Evolutionary conservation across 352 stramenopile species (phyloP), one percentile per base, ranked within the genome.

Genomic region (Albugo laibachii): DNA sequence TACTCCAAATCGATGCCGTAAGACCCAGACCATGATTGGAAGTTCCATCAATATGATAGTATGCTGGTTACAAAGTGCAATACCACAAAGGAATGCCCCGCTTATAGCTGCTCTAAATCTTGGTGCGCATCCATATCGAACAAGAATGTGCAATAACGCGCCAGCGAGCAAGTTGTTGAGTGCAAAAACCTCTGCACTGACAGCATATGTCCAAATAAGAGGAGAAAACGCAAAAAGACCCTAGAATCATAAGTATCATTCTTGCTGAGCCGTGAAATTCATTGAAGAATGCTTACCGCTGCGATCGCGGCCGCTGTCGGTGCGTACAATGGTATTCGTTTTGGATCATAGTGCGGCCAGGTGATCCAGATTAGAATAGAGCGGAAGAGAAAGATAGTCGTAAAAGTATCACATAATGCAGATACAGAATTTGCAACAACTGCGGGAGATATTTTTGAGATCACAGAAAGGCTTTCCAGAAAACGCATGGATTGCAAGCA

Each of bases 1-100:
- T 11, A 53, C 59, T 10, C 16, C 13, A 43, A 61, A 50, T 41
- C 63, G 58, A 0, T 61, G 72, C 52, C 54, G 80, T 18, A 95
- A 49, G 36, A 93, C 73, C 56, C 69, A 93, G 24, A 52, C 16
- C 31, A 92, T 59, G 52, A 97, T 73, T 14, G 92, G 91, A 4
- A 92, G 39, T 40, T 93, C 79, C 40, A 95, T 92, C 11, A 98
- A 54, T 34, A 98, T 67, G 20, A 92, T 91, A 16, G 92, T 97
- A 66, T 98, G 93, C 60, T 98, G 93, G 58, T 97, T 98, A 52
- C 72, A 93, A 45, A 97, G 70, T n/a, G 81, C 84, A 14, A 97
- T 55, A 2, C 93, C 93, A 50, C 71, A 94, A 8, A 92, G 39
- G 20, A 95, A 83, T 5, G 93, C 88, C 5, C 92, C 92, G 14